Base-by-base conservation (phyloP, 495 filamentous ascomycete species). In the Hyaloscypha bicolor region DNA sequence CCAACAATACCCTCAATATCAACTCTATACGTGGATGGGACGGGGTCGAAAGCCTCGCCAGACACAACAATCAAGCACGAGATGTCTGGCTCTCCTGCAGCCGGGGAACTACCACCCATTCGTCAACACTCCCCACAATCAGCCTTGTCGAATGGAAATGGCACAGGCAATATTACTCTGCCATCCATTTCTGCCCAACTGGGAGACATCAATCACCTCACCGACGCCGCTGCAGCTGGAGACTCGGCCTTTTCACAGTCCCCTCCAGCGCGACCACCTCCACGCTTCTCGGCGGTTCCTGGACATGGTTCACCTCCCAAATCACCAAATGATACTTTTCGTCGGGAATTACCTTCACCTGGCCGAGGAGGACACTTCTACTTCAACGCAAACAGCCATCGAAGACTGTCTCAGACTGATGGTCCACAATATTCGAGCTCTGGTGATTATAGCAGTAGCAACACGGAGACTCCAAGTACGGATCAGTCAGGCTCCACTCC, bases 71-170 rank as follows among this genome's bases (percentile, higher is more conserved):
- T 58, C 51, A 69, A 66, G 56, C 63, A 57, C n/a, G 70, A 69
- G 32, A 58, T 66, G 30, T n/a, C 30, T 12, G 45, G 39, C 42
- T 8, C 69, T 16, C 62, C 71, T 14, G 37, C 51, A 55, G 12
- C 62, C 55, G 65, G 74, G 70, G 81, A 83, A 60, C 71, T 85
- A 21, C 75, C 84, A n/a, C 84, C 83, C n/a, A 78, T 86, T 37
- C 80, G 81, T 35, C 72, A 78, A 31, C 69, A 73, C 32, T 84
- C 82, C 9, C 80, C 82, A 9, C 75, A 80, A 67, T 80, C 78
- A 51, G 78, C 80, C 21, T 35, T 66, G 16, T 67, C 72, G 30
- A 79, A 77, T 53, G 78, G 71, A 25, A 78, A 78, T 67, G 77
- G 76, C 19, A 57, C 62, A 5, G 32, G 42, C 33, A 55, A 64